phyloP scores from a whole-genome alignment of 306 rosid species.

The Dicorynia guianensis region DNA sequence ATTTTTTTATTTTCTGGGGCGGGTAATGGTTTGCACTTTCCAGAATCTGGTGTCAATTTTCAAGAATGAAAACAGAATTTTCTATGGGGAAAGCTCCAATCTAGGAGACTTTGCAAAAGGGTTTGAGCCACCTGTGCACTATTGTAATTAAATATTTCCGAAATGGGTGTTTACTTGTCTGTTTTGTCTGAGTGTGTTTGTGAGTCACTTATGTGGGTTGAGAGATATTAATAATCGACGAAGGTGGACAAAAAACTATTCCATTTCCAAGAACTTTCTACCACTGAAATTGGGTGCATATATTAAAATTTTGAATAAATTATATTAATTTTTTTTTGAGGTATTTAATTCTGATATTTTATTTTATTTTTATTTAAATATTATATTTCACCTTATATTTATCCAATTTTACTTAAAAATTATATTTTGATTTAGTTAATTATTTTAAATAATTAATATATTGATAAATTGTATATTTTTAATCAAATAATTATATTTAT shows the following conservation, averaged over 20 bases:
- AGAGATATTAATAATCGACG: constrained; percentile 41
- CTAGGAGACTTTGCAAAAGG: constrained; percentile 13
- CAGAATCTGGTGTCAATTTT: not conserved
- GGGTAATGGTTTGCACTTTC: not conserved
- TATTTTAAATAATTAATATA: no score
- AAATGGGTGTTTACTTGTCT: constrained; percentile 37
- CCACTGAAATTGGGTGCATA: not conserved
- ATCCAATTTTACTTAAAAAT: no score
- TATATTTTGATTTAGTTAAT: no score
- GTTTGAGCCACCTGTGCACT: constrained; percentile 39
- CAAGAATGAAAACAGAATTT: no score
- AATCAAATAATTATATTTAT: no score
- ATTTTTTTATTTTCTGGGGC: not conserved
- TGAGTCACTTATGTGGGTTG: not conserved
- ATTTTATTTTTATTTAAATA: no score
- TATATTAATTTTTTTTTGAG: no score
- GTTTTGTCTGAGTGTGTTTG: not conserved
- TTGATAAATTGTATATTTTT: no score
- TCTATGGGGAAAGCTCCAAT: constrained; percentile 13
- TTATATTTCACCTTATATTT: no score
- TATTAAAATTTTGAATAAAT: no score
- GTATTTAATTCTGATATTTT: no score
- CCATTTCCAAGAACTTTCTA: not conserved
- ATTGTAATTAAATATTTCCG: constrained; percentile 29
- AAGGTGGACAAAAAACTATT: constrained; percentile 53